Evolutionary conservation across 139 green algal genomes (phyloP).

Genomic region (Yamagishiella unicocca): DNA sequence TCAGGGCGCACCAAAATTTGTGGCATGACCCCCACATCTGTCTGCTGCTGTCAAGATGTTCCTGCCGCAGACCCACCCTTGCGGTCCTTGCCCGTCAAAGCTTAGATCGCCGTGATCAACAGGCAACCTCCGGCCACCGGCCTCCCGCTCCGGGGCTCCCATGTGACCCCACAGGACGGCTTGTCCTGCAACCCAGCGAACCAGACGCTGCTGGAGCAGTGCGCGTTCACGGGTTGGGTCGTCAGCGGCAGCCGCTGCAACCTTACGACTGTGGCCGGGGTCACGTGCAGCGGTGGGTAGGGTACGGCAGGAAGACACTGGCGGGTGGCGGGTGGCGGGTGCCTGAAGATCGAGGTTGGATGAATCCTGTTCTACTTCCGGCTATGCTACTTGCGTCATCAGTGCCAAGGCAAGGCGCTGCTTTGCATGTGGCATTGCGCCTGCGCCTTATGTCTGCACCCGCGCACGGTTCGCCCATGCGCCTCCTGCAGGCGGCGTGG

Average conservation of each 20-base stretch:
- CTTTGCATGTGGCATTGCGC: neutral
- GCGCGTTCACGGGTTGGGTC: neutral
- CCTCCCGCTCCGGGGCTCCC: neutral
- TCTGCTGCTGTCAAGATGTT: neutral
- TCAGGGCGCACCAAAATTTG: neutral
- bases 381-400: neutral
- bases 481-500: neutral
- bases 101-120: too few relatives aligned
- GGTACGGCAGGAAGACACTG: neutral
- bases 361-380: neutral
- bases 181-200: neutral
- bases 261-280: neutral
- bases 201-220: neutral
- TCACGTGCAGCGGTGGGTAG: neutral
- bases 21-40: neutral
- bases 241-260: neutral
- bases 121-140: too few relatives aligned
- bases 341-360: neutral
- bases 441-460: neutral
- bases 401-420: neutral
- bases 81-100: too few relatives aligned
- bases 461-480: too few relatives aligned
- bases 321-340: neutral
- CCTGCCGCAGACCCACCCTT: neutral
- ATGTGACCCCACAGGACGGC: neutral